Percentiles rank a stretch among this genome's conserved stretches.
Conservation (phyloP, 2,329 filamentous ascomycete species). For the Chaetomiaceae sp. region DNA sequence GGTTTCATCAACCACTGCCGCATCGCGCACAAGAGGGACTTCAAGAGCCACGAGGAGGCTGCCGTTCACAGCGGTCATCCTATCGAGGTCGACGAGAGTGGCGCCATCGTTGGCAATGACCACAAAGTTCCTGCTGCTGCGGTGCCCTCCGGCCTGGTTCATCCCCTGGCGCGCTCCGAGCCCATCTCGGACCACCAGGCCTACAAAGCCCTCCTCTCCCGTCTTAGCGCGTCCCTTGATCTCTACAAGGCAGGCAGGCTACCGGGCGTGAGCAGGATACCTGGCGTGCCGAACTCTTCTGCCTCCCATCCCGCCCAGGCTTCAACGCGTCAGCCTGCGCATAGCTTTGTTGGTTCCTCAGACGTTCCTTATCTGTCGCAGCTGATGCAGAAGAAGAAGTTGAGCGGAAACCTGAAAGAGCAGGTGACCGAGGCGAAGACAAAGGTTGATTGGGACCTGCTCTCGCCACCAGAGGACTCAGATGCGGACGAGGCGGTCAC, state of each 20-base stretch:
- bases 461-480: constrained; percentile 50
- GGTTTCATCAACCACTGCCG: constrained; percentile 99
- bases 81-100: constrained; percentile 63
- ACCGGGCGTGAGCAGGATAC: constrained; percentile 44
- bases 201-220: constrained; percentile 45
- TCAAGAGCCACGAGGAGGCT: constrained; percentile 93
- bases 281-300: constrained; percentile 29
- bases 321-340: constrained; percentile 9
- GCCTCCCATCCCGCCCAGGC: no score
- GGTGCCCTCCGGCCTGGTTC: constrained; percentile 49
- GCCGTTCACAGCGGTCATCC: constrained; percentile 81
- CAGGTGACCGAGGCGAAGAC: constrained; percentile 56
- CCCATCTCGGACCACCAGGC: constrained; percentile 49
- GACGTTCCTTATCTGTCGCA: constrained; percentile 64
- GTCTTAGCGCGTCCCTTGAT: constrained; percentile 51
- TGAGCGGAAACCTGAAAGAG: constrained; percentile 55
- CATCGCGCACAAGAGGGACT: constrained; percentile 88
- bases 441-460: constrained; percentile 44
- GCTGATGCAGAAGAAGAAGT: constrained; percentile 57
- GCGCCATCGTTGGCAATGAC: constrained; percentile 42
- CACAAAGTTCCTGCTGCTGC: constrained; percentile 26
- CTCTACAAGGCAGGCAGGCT: constrained; percentile 49
- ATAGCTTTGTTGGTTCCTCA: constrained; percentile 47
- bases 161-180: constrained; percentile 57
- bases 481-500: constrained; percentile 37